A percentile compares a stretch with the other conserved stretches of the same genome.
These are phyloP conservation scores for Boechera stricta DNA, from an alignment of 345 rosid species.

Conservation along the genomic window DNA sequence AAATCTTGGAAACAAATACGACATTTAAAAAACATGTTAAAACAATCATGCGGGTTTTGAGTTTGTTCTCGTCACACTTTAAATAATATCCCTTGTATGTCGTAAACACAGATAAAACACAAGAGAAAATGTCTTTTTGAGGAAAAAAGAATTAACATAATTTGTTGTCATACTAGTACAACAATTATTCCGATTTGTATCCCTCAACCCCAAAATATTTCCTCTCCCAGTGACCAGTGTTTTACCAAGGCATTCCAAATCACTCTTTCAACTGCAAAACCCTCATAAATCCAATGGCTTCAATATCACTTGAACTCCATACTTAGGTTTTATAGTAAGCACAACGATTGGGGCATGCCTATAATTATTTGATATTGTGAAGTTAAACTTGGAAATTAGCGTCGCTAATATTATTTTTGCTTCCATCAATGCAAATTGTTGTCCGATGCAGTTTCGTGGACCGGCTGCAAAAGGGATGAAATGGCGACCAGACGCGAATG, in stretches of 20 bases:
- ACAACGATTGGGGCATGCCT: slow-evolving; percentile 79
- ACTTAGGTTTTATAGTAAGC: slow-evolving; percentile 76
- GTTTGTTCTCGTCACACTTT: neutral
- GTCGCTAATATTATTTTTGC: slow-evolving; percentile 76
- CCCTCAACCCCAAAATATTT: slow-evolving; percentile 6
- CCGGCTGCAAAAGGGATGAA: slow-evolving; percentile 87
- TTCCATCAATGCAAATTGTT: slow-evolving; percentile 85
- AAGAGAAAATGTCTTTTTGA: neutral
- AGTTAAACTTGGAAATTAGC: slow-evolving; percentile 61
- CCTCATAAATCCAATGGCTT: slow-evolving; percentile 50
- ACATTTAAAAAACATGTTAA: neutral
- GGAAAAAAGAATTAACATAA: slow-evolving; percentile 10
- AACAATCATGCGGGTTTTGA: neutral
- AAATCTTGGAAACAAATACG: neutral
- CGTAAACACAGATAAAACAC: neutral
- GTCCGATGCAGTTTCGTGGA: slow-evolving; percentile 77
- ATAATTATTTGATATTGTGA: slow-evolving; percentile 59
- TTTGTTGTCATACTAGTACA: slow-evolving; percentile 12
- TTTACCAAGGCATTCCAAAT: neutral
- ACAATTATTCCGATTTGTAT: slow-evolving; percentile 16
- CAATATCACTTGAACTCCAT: slow-evolving; percentile 77
- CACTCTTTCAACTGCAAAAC: slow-evolving; percentile 2
- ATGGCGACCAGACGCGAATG: slow-evolving; percentile 63
- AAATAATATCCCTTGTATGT: neutral
- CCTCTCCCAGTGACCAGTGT: neutral